A percentile compares a stretch with the other conserved stretches of the same genome.
Conservation (phyloP, 2,329 filamentous ascomycete genomes). For the Exutisphaerella laricina region DNA sequence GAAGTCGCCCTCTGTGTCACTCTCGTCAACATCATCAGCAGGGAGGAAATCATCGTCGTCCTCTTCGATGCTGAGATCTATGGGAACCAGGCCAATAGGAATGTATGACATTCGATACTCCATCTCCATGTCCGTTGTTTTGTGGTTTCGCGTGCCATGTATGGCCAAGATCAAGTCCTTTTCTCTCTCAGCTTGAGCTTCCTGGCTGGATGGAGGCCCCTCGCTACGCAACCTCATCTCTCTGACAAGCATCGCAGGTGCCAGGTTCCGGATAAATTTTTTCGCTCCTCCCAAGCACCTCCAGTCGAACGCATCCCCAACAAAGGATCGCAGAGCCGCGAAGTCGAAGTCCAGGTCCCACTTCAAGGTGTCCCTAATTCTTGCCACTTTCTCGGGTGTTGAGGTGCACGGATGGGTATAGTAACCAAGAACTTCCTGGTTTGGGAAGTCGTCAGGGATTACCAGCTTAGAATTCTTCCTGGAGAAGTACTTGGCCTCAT, state of each 20-base stretch:
- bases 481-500: conserved; percentile 75
- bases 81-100: conserved; percentile 68
- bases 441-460: conserved; percentile 78
- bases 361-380: conserved; percentile 48
- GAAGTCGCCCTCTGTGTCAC: conserved; percentile 30
- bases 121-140: conserved; percentile 65
- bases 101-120: conserved; percentile 76
- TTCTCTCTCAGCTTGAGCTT: conserved; percentile 44
- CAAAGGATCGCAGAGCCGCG: conserved; percentile 64
- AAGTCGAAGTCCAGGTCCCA: conserved; percentile 64
- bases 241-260: conserved; percentile 66
- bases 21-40: conserved; percentile 31
- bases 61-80: conserved; percentile 71
- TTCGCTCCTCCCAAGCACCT: conserved; percentile 68
- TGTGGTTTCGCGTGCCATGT: conserved; percentile 62
- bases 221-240: conserved; percentile 43
- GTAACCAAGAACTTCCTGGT: conserved; percentile 70
- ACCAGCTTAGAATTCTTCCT: conserved; percentile 66
- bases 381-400: conserved; percentile 50
- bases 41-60: conserved; percentile 50
- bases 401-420: conserved; percentile 88
- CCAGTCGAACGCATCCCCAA: conserved; percentile 81
- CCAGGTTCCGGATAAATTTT: conserved; percentile 76
- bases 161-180: conserved; percentile 58
- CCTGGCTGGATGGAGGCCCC: conserved; percentile 25